Percentiles rank a stretch among this genome's conserved stretches.
phyloP scores from a whole-genome alignment of 768 basidiomycete species.

The Kwoniella sp. region DNA sequence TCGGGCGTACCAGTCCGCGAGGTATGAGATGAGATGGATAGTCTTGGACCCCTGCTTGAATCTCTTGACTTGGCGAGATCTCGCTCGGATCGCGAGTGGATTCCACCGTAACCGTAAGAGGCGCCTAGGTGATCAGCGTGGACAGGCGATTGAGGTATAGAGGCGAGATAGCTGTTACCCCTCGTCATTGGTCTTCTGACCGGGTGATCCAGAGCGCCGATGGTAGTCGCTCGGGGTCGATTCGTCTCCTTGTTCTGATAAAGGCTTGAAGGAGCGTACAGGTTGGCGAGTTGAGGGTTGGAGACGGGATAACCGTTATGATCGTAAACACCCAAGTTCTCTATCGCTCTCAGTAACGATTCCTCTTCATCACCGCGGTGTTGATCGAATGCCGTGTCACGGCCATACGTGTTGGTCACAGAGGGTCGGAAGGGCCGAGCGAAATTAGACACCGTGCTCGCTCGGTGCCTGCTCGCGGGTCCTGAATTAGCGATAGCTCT shows the following conservation, averaged over 20 bases:
- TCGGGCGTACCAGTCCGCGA: slow-evolving; percentile 52
- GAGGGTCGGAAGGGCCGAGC: slow-evolving; percentile 64
- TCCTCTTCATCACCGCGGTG: slow-evolving; percentile 20
- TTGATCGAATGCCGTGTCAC: slow-evolving; percentile 46
- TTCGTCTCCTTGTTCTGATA: slow-evolving; percentile 31
- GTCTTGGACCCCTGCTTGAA: slow-evolving; percentile 40
- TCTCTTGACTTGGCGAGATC: slow-evolving; percentile 22
- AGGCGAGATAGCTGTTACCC: slow-evolving; percentile 31
- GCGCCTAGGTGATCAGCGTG: slow-evolving; percentile 22
- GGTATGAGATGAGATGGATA: slow-evolving; percentile 42
- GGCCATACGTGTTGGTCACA: slow-evolving; percentile 60
- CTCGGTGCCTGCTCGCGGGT: slow-evolving; percentile 73
- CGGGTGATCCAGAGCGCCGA: slow-evolving; percentile 51
- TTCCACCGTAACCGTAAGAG: slow-evolving; percentile 29
- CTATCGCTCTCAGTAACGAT: slow-evolving; percentile 34
- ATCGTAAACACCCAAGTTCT: slow-evolving; percentile 42
- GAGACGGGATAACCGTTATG: slow-evolving; percentile 7
- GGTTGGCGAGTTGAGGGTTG: slow-evolving; percentile 16
- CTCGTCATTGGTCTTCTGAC: slow-evolving; percentile 20
- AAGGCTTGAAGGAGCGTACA: slow-evolving; percentile 11
- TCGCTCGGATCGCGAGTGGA: slow-evolving; percentile 21
- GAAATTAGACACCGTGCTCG: slow-evolving; percentile 91
- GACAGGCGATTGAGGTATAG: slow-evolving; percentile 47
- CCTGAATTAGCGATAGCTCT: slow-evolving; percentile 84
- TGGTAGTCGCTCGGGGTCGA: slow-evolving; percentile 55